Conservation (phyloP, 2,329 filamentous ascomycete genomes). For the Epichloe glyceriae region DNA sequence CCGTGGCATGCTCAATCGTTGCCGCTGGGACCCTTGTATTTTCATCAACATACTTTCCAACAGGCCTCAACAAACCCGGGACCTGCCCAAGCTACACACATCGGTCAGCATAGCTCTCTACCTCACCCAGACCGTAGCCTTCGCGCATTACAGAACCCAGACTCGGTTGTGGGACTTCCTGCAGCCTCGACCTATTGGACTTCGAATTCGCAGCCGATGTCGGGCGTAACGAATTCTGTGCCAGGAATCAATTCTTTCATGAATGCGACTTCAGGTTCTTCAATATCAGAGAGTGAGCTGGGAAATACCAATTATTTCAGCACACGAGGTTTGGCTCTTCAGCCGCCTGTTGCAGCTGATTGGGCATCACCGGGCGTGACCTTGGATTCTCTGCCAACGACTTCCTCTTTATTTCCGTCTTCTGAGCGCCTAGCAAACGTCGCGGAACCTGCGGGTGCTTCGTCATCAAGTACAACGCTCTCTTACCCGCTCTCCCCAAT, state of each 20-base stretch:
- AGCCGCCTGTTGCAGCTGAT: background rate
- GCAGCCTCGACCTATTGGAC: background rate
- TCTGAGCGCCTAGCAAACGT: constrained; percentile 10
- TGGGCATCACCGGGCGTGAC: constrained; percentile 9
- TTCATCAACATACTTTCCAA: background rate
- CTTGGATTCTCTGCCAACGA: constrained; percentile 12
- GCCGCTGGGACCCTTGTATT: background rate
- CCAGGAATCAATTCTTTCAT: background rate
- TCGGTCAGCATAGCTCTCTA: constrained; percentile 1
- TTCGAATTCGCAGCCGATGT: background rate
- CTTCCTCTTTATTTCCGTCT: constrained; percentile 6
- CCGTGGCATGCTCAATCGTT: constrained; percentile 12
- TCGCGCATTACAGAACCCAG: background rate
- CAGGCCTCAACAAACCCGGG: background rate
- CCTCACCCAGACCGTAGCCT: constrained; percentile 5
- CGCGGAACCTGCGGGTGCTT: constrained; percentile 9
- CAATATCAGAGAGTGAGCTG: background rate
- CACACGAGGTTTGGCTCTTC: background rate
- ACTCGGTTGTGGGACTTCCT: background rate
- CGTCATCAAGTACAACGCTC: constrained; percentile 8
- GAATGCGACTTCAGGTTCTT: background rate
- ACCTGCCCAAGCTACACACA: background rate
- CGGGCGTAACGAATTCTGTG: background rate
- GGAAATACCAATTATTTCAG: background rate
- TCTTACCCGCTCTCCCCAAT: constrained; percentile 7